Evolutionary conservation across 495 filamentous ascomycete species (phyloP).

Genomic region (Tricharina praecox): DNA sequence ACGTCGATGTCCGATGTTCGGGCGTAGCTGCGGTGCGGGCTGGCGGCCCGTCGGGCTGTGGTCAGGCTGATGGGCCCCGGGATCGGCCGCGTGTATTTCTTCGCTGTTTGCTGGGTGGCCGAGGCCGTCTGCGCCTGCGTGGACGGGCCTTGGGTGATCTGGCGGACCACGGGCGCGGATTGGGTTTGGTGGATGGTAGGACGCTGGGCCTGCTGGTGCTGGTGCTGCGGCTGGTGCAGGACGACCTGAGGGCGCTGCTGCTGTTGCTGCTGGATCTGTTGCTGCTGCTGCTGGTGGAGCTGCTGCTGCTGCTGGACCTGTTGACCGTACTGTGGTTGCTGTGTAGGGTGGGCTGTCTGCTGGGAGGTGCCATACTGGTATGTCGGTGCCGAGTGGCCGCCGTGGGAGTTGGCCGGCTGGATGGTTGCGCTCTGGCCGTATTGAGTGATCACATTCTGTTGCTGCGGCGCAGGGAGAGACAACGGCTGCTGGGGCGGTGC

Average conservation of each 20-base stretch:
- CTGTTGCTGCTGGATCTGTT: constrained; percentile 1
- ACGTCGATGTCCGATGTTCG: constrained; percentile 6
- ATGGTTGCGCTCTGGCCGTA: constrained; percentile 2
- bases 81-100: constrained; percentile 1
- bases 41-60: background rate
- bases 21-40: background rate
- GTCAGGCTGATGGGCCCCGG: background rate
- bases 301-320: background rate
- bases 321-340: background rate
- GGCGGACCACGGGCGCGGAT: background rate
- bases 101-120: background rate
- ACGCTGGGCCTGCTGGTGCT: background rate
- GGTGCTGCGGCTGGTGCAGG: background rate
- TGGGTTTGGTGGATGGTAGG: background rate
- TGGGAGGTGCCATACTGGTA: background rate
- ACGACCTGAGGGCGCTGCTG: background rate
- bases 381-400: background rate
- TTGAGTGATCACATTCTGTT: background rate
- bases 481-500: constrained; percentile 3
- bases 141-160: constrained; percentile 2
- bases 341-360: too few species aligned
- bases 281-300: constrained; percentile 4
- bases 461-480: background rate
- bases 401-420: background rate
- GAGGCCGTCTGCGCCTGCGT: background rate